Evolutionary conservation across 164 flowering plant genomes (phyloP), one percentile per base, ranked within the genome.

Genomic region (Vitis riparia): DNA sequence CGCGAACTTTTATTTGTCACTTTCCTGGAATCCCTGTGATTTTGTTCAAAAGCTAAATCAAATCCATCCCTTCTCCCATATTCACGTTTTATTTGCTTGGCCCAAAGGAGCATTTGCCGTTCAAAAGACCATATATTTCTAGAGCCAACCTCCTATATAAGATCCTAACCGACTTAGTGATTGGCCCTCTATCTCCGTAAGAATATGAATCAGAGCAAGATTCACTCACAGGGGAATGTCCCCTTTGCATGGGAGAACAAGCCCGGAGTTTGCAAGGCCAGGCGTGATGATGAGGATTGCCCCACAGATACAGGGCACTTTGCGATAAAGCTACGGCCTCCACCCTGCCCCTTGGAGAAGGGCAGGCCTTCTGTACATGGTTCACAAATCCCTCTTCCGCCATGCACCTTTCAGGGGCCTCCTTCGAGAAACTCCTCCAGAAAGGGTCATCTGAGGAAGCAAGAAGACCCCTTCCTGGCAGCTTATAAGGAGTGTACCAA

Each of bases 211-310:
- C 73, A 73, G 13, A 49, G 68, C 49, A 81, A 75, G 55, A 76
- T 77, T 66, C 68, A 76, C 17, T 77, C 84, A 27, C 77, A 67
- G 51, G 79, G 81, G 11, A 64, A 44, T 5, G 66, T 81, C 9
- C 81, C 87, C 65, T 85, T 83, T 66, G 75, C 89, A 29, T 83
- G 87, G 87, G 89, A 85, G 65, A 75, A 81, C 69, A 75, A 71
- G 67, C 84, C 89, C 11, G 89, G 87, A 3, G 68, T 77, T 10
- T 68, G 70, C 75, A 82, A 79, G 61, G 62, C 11, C n/a, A 50
- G 12, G 14, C 58, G 12, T 55, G 72, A 66, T 37, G 44, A 37
- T 37, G 44, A 56, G 60, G 65, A 2, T 1, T 11, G 57, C 19
- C 9, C 1, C 13, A 13, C 3, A 32, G 37, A 11, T 59, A 47